Conservation (phyloP, 2,329 filamentous ascomycete species). For the Dactylellina leptospora region DNA sequence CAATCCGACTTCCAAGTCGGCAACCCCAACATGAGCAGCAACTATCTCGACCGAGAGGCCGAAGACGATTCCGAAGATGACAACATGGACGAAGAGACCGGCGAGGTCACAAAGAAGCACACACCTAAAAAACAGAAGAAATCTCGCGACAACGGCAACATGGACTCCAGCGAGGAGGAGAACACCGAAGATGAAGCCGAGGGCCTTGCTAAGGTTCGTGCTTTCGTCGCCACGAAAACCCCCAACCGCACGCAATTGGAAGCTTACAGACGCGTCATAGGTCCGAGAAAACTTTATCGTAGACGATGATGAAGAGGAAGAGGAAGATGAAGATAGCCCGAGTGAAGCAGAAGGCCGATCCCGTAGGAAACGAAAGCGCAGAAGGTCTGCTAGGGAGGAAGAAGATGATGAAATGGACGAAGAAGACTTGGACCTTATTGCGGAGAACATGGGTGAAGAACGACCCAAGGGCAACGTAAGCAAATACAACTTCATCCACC, state of each 20-base stretch:
- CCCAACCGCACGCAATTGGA: neutral
- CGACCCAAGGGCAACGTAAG: slow-evolving; percentile 53
- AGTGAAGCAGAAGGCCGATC: slow-evolving; percentile 60
- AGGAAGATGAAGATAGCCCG: slow-evolving; percentile 70
- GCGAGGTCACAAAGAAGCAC: slow-evolving; percentile 65
- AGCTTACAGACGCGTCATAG: slow-evolving; percentile 63
- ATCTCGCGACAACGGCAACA: slow-evolving; percentile 62
- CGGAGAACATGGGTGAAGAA: slow-evolving; percentile 65
- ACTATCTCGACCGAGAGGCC: slow-evolving; percentile 82
- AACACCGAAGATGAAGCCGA: slow-evolving; percentile 92
- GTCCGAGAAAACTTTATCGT: slow-evolving; percentile 95
- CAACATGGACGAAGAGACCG: slow-evolving; percentile 80
- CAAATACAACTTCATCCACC: neutral
- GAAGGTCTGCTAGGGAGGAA: slow-evolving; percentile 75
- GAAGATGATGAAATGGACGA: slow-evolving; percentile 87
- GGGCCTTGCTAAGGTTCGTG: slow-evolving; percentile 77
- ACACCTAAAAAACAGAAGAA: slow-evolving; percentile 60
- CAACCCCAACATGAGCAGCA: slow-evolving; percentile 71
- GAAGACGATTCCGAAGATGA: slow-evolving; percentile 84
- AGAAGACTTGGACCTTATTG: slow-evolving; percentile 94
- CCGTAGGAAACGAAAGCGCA: slow-evolving; percentile 68
- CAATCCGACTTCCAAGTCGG: neutral
- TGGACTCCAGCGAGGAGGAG: slow-evolving; percentile 91
- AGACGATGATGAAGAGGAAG: slow-evolving; percentile 85
- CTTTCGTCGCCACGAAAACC: slow-evolving; percentile 55